Base-by-base conservation (phyloP, 1,139 yeast genomes). In the Candida neerlandica region DNA sequence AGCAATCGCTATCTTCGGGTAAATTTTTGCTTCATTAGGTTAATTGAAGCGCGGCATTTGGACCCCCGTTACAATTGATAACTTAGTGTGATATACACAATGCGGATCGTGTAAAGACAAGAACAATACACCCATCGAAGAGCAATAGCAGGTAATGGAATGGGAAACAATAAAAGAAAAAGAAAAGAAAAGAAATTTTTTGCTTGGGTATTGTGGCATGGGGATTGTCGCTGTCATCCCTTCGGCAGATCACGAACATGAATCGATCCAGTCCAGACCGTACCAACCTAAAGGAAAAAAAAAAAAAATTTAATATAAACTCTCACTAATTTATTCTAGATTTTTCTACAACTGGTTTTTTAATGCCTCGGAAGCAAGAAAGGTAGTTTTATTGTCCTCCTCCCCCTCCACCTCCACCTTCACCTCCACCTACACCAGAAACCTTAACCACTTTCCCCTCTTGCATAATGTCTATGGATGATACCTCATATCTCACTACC, bases 401-500 rank as follows among this genome's bases (percentile, higher is more conserved):
- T 1, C 29, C 18, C n/a, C 29, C 7, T 21, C 29, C 40, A 10
- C 21, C 15, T 2, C 41, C 41, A 26, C 16, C 40, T 18, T 4
- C 27, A 6, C 9, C 27, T 12, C 11, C 34, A 33, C 35, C 7
- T n/a, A 6, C 19, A 5, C 16, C 15, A 33, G 18, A 6, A 9
- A n/a, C 19, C 9, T 23, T 23, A 23, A 7, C 18, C 18, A 33
- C 35, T 14, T 33, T 5, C 7, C 16, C 35, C 15, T 29, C 11
- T 10, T 29, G 12, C 35, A 33, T 10, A n/a, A 39, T 23, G 32
- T 27, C 11, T 19, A 55, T 55, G 58, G 78, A 73, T 54, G 88
- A 84, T 54, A 71, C 82, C 9, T 67, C 74, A 57, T 86, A 85
- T 61, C 74, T 85, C 47, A 82, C 90, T 5, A 88, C 92, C 9